Conservation (phyloP, 148 eudicot species). For the Gaultheria prostrata region DNA sequence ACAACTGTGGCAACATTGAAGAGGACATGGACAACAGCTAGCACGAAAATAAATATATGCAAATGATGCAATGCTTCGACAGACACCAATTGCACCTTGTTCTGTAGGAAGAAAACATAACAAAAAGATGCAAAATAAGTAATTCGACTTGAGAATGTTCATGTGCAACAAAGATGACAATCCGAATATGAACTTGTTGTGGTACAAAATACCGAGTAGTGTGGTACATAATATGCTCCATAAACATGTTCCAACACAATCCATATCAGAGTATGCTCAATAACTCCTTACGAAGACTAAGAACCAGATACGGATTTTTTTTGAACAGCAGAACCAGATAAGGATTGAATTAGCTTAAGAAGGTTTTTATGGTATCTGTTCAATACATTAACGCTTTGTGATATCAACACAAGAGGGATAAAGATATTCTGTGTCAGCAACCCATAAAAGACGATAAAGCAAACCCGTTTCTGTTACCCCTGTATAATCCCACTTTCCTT, state of each 20-base stretch:
- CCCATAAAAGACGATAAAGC: background rate
- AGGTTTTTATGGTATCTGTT: background rate
- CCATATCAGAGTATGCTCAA: background rate
- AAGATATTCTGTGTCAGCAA: background rate
- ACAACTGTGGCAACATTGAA: slow-evolving; percentile 62
- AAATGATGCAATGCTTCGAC: slow-evolving; percentile 71
- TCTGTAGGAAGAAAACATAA: slow-evolving; percentile 28
- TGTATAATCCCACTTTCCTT: background rate
- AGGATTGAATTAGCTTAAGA: background rate
- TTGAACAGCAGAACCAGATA: background rate
- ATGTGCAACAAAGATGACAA: background rate
- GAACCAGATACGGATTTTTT: background rate
- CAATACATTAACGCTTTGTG: background rate
- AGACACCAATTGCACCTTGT: slow-evolving; percentile 60
- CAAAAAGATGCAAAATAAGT: background rate
- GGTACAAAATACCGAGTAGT: background rate
- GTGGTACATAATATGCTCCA: background rate
- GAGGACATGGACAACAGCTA: slow-evolving; percentile 66
- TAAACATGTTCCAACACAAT: background rate
- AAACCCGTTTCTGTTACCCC: background rate
- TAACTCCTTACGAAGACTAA: background rate
- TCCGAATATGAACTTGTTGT: background rate
- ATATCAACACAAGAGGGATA: background rate
- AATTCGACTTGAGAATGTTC: slow-evolving; percentile 1
- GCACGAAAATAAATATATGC: slow-evolving; percentile 76